Percentiles rank a stretch among this genome's conserved stretches.
These are phyloP conservation scores for Zygotorulaspora mrakii DNA, from an alignment of 1,139 yeast genomes.

Conservation along the genomic window DNA sequence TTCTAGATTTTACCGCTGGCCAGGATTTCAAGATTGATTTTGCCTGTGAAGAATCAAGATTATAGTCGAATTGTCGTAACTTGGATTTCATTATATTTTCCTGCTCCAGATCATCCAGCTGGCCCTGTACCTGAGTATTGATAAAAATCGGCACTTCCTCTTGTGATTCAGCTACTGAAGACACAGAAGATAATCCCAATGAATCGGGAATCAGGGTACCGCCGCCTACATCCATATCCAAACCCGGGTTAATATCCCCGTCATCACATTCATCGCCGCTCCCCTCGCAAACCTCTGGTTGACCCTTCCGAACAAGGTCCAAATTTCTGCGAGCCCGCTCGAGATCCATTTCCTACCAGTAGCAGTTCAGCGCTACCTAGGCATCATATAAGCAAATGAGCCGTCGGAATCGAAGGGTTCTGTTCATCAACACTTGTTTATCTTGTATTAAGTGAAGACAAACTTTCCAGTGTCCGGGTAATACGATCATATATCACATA, in stretches of 20 bases:
- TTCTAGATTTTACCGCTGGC: too few species aligned
- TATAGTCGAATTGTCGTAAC: constrained; percentile 24
- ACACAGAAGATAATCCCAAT: constrained; percentile 9
- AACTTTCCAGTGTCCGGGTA: too few species aligned
- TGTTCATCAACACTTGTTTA: too few species aligned
- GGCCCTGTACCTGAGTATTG: constrained; percentile 34
- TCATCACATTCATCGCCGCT: constrained; percentile 1
- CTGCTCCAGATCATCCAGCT: constrained; percentile 28
- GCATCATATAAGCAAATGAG: background rate
- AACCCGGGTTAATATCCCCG: background rate
- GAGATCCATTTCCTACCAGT: constrained; percentile 20
- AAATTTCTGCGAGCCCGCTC: constrained; percentile 26
- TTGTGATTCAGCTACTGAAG: constrained; percentile 2
- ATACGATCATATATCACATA: too few species aligned
- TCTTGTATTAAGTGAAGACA: too few species aligned
- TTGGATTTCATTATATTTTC: constrained; percentile 18
- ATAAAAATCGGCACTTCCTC: constrained; percentile 20
- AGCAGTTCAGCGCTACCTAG: background rate
- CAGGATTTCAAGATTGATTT: too few species aligned
- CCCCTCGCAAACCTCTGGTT: background rate
- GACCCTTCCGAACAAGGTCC: constrained; percentile 15
- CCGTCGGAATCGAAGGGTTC: too few species aligned
- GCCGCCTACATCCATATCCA: background rate
- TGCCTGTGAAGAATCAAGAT: constrained; percentile 7
- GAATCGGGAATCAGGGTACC: constrained; percentile 30